Evolutionary conservation across 2,329 filamentous ascomycete genomes (phyloP).

Genomic region (Apiospora phragmitis): DNA sequence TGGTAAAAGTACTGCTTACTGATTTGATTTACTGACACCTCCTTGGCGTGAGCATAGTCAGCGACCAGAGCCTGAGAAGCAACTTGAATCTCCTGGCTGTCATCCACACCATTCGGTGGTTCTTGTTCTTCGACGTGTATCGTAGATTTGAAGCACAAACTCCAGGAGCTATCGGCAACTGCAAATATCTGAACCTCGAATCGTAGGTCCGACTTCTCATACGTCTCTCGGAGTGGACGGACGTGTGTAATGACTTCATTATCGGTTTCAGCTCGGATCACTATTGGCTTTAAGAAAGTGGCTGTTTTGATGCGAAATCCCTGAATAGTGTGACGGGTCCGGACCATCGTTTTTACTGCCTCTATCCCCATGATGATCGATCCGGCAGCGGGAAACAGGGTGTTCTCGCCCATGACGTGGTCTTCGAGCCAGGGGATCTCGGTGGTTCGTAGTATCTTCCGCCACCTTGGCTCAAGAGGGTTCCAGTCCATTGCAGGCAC

Average conservation of each 20-base stretch:
- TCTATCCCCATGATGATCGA: conserved; percentile 34
- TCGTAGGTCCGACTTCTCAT: no score
- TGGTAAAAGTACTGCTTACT: conserved; percentile 23
- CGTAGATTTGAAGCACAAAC: not conserved
- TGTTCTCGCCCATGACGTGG: conserved; percentile 35
- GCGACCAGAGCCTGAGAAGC: not conserved
- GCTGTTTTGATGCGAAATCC: conserved; percentile 31
- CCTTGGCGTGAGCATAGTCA: conserved; percentile 14
- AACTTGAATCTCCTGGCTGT: not conserved
- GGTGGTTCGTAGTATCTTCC: not conserved
- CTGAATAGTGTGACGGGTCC: conserved; percentile 15
- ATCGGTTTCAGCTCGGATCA: conserved; percentile 20
- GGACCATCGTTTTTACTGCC: conserved; percentile 18
- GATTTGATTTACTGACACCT: conserved; percentile 18
- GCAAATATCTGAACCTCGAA: not conserved
- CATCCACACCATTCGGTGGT: conserved; percentile 1
- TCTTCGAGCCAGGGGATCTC: conserved; percentile 31
- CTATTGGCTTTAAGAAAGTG: conserved; percentile 25
- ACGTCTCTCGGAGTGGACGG: conserved; percentile 13
- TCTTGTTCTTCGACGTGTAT: conserved; percentile 20
- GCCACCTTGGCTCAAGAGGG: conserved; percentile 20
- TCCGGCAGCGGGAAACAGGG: conserved; percentile 32
- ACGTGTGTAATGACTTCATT: conserved; percentile 38
- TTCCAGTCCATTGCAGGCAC: conserved; percentile 17
- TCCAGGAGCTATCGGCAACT: not conserved